These are phyloP conservation scores for Trametopsis cervina DNA, from an alignment of 768 basidiomycete species.

Conservation along the genomic window DNA sequence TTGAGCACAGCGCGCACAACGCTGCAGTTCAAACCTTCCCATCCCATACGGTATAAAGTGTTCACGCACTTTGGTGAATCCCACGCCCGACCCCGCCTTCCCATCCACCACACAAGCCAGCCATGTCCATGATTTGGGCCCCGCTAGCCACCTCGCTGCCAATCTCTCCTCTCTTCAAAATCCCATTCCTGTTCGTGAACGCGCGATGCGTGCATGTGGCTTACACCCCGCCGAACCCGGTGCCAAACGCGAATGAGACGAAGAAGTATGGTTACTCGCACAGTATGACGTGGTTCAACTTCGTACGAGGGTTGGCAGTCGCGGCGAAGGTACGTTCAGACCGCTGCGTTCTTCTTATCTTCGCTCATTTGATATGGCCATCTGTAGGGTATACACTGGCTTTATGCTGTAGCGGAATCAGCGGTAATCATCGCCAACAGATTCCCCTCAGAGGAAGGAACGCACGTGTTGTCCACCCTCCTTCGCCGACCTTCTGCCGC, in stretches of 20 bases:
- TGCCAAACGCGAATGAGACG: neutral
- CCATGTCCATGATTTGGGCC: too few relatives aligned
- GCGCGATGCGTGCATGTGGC: neutral
- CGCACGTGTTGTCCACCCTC: neutral
- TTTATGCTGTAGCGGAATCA: constrained; percentile 1
- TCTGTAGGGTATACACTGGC: neutral
- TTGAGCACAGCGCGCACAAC: too few relatives aligned
- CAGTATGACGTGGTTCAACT: neutral
- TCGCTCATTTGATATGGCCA: too few relatives aligned
- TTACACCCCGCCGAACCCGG: neutral
- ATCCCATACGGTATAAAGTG: too few relatives aligned
- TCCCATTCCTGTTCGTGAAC: neutral
- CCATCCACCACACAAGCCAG: too few relatives aligned
- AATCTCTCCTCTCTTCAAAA: too few relatives aligned
- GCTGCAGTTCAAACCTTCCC: too few relatives aligned
- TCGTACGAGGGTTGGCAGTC: neutral
- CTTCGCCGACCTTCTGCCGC: neutral
- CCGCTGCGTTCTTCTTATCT: too few relatives aligned
- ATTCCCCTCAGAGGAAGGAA: neutral
- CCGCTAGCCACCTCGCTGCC: too few relatives aligned
- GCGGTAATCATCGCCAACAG: neutral
- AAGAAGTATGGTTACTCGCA: neutral
- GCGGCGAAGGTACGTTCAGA: too few relatives aligned
- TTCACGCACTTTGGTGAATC: too few relatives aligned
- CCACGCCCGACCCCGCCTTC: too few relatives aligned